Evolutionary conservation across 805 yeast species (phyloP).

Genomic region (Wickerhamomyces alni): DNA sequence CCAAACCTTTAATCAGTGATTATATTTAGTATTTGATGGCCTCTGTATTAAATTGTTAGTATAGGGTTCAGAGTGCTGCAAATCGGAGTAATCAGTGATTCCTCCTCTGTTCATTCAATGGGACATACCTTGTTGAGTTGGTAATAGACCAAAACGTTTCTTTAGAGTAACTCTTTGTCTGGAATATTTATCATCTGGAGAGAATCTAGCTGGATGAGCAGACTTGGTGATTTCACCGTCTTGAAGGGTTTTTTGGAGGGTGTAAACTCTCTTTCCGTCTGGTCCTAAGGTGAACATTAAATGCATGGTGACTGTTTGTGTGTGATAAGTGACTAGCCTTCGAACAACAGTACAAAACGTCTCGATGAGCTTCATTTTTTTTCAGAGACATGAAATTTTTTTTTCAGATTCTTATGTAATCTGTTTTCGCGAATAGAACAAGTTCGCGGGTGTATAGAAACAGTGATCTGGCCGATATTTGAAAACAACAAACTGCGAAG

Average conservation of each 20-base stretch:
- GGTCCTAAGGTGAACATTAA: conserved; percentile 95
- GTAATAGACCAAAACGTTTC: conserved; percentile 86
- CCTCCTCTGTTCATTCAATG: too few species aligned
- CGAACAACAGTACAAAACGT: not conserved
- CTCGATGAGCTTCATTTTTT: conserved; percentile 4
- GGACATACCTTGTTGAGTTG: conserved; percentile 56
- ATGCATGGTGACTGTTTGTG: conserved; percentile 61
- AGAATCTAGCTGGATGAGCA: conserved; percentile 99
- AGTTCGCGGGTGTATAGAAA: too few species aligned
- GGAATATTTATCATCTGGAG: conserved; percentile 99
- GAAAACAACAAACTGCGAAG: too few species aligned
- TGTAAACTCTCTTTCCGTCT: conserved; percentile 94
- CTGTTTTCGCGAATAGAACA: too few species aligned
- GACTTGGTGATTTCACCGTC: conserved; percentile 94
- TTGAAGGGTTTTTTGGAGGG: conserved; percentile 75
- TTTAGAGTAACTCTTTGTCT: conserved; percentile 98
- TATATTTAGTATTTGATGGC: conserved; percentile 5
- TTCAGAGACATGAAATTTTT: not conserved
- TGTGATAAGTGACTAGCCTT: too few species aligned
- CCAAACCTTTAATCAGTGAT: too few species aligned
- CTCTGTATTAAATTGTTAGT: conserved; percentile 1
- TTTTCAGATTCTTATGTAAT: not conserved
- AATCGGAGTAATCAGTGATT: not conserved
- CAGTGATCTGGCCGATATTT: too few species aligned
- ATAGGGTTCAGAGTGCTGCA: not conserved